These are phyloP conservation scores for Fomitopsis pinicola DNA, from an alignment of 1,284 basidiomycete genomes.

Conservation along the genomic window DNA sequence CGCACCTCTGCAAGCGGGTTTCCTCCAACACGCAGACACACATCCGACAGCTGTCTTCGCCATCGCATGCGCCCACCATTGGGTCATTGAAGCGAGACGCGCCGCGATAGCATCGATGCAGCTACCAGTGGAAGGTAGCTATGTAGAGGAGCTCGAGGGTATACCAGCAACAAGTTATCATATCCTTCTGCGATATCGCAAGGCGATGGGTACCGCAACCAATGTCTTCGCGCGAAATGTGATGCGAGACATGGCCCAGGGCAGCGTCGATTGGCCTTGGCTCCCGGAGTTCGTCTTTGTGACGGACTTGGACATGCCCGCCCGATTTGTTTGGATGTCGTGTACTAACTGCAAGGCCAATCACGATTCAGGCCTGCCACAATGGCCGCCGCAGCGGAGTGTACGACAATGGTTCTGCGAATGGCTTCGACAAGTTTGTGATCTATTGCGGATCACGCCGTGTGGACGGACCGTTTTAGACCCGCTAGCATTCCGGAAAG, in stretches of 20 bases:
- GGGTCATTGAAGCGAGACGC: constrained; percentile 6
- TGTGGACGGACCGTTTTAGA: no score
- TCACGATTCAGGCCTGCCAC: no score
- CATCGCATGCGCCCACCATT: constrained; percentile 8
- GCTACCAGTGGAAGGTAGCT: background rate
- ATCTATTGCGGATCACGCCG: no score
- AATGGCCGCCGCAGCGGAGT: no score
- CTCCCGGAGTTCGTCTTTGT: no score
- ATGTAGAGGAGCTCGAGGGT: constrained; percentile 11
- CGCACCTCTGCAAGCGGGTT: background rate
- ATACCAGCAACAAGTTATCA: constrained; percentile 8
- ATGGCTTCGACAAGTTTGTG: no score
- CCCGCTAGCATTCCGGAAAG: no score
- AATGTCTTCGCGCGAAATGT: background rate
- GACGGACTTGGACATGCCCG: no score
- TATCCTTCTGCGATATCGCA: constrained; percentile 2
- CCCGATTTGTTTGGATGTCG: no score
- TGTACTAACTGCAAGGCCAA: no score
- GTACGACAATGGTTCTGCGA: no score
- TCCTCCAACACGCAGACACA: background rate
- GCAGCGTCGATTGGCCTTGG: no score
- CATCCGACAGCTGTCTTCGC: constrained; percentile 11
- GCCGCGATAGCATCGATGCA: constrained; percentile 9
- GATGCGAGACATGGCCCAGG: background rate
- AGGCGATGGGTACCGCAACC: background rate